Conservation (phyloP, 2,329 filamentous ascomycete genomes). For the Davidsoniella australis region DNA sequence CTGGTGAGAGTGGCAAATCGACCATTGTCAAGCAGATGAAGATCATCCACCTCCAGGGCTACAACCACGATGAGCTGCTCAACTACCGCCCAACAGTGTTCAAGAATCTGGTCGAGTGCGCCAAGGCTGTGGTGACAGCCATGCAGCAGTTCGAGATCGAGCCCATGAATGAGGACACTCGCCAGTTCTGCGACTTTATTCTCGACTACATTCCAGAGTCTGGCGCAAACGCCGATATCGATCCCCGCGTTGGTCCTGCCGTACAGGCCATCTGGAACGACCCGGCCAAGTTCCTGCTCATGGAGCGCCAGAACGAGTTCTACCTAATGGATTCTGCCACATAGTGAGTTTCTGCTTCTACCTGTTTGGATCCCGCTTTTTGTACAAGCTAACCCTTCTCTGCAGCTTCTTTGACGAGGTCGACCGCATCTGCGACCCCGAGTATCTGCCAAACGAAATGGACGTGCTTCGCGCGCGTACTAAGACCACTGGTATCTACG, state of each 20-base stretch:
- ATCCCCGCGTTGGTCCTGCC: conserved; percentile 64
- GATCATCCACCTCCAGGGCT: conserved; percentile 97
- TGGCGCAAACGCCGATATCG: conserved; percentile 71
- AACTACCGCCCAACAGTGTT: conserved; percentile 94
- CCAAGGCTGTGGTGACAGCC: conserved; percentile 77
- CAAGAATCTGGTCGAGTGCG: conserved; percentile 95
- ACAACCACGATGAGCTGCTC: conserved; percentile 81
- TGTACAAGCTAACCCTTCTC: neutral
- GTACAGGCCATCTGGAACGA: conserved; percentile 84
- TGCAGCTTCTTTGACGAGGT: conserved; percentile 90
- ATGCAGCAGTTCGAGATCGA: conserved; percentile 86
- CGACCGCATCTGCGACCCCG: conserved; percentile 60
- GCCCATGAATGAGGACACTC: conserved; percentile 53
- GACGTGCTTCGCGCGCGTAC: conserved; percentile 91
- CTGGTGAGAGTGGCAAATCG: conserved; percentile 95
- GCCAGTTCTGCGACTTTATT: conserved; percentile 61
- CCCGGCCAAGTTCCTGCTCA: conserved; percentile 60
- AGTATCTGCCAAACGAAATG: conserved; percentile 85
- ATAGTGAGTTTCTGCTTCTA: conserved; percentile 48
- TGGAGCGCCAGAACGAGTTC: conserved; percentile 94
- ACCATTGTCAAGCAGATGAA: conserved; percentile 99
- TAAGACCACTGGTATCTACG: conserved; percentile 98
- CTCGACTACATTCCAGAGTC: conserved; percentile 79
- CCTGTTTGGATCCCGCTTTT: neutral
- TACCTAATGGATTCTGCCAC: conserved; percentile 98